Evolutionary conservation across 148 eudicot genomes (phyloP).

Genomic region (Dianthus caryophyllus): DNA sequence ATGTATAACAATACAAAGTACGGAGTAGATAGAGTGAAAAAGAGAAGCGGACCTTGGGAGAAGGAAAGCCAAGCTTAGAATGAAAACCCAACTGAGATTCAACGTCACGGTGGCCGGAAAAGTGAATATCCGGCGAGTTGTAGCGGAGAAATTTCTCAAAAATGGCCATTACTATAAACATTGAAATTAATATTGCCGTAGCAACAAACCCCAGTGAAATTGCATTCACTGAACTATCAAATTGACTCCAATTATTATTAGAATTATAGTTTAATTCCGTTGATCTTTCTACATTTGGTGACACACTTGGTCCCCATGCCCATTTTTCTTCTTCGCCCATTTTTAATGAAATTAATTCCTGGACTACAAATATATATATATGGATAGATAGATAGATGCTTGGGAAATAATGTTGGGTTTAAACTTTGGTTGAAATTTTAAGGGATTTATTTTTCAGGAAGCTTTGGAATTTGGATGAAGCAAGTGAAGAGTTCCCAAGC

Average conservation of each 20-base stretch:
- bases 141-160: conserved; percentile 69
- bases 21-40: background rate
- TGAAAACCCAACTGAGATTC: conserved; percentile 35
- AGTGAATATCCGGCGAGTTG: conserved; percentile 23
- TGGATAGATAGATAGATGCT: too few relatives aligned
- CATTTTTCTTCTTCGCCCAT: conserved; percentile 41
- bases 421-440: background rate
- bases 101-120: conserved; percentile 26
- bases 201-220: conserved; percentile 87
- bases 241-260: conserved; percentile 65
- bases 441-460: background rate
- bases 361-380: too few relatives aligned
- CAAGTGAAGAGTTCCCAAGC: conserved; percentile 1
- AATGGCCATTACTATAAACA: conserved; percentile 80
- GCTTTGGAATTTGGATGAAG: conserved; percentile 9
- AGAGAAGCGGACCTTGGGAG: conserved; percentile 35
- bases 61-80: conserved; percentile 34
- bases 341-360: background rate
- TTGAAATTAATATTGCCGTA: conserved; percentile 67
- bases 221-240: conserved; percentile 73
- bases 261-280: conserved; percentile 37
- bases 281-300: conserved; percentile 38
- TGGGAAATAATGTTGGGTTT: too few relatives aligned
- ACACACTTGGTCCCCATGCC: conserved; percentile 44
- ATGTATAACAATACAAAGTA: background rate